Evolutionary conservation across 805 yeast species (phyloP).

Genomic region (Teunomyces kruisii): DNA sequence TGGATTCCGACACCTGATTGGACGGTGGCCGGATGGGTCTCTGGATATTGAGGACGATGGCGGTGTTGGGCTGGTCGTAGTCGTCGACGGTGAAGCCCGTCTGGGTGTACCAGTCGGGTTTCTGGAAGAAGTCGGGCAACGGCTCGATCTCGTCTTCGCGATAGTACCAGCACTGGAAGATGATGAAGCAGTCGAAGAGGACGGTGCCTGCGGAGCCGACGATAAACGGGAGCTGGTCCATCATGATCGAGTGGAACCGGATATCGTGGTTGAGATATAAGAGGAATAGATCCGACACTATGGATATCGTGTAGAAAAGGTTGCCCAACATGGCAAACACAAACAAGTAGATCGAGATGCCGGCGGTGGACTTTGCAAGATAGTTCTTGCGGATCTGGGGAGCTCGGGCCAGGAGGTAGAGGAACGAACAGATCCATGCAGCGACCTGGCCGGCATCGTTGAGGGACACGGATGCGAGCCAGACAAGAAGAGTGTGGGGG

Average conservation of each 20-base stretch:
- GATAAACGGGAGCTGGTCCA: constrained; percentile 76
- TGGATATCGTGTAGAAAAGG: constrained; percentile 32
- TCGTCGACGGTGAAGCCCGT: constrained; percentile 6
- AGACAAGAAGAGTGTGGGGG: too few relatives aligned
- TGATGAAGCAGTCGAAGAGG: constrained; percentile 27
- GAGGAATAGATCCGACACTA: constrained; percentile 30
- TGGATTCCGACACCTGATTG: neutral
- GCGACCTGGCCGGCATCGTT: constrained; percentile 20
- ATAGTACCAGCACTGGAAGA: constrained; percentile 34
- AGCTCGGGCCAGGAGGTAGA: constrained; percentile 31
- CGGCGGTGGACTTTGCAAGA: constrained; percentile 29
- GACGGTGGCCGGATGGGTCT: too few relatives aligned
- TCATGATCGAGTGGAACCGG: constrained; percentile 13
- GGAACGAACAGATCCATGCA: constrained; percentile 35
- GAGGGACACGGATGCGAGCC: too few relatives aligned
- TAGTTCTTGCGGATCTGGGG: constrained; percentile 39
- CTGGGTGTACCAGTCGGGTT: constrained; percentile 41
- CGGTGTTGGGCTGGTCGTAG: neutral
- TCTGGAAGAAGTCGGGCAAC: constrained; percentile 26
- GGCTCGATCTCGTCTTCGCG: neutral
- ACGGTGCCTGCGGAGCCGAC: constrained; percentile 60
- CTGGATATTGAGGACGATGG: neutral
- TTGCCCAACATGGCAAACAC: constrained; percentile 38
- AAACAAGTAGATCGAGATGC: constrained; percentile 34
- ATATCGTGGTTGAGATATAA: constrained; percentile 14